Evolutionary conservation across 768 basidiomycete species (phyloP).

Genomic region (Clavaria fumosa): DNA sequence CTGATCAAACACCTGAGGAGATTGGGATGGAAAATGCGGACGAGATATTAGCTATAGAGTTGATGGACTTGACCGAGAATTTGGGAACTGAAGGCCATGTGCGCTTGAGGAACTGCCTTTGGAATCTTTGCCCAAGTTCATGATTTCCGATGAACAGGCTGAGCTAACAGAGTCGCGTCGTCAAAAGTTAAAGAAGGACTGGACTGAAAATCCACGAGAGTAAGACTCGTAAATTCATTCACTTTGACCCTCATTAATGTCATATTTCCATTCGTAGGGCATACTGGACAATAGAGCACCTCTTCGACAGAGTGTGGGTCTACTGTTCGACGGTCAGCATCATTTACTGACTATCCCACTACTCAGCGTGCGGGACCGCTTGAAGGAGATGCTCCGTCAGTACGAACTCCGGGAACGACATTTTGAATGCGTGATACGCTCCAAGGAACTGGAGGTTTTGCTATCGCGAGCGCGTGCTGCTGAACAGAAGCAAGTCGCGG

Average conservation of each 20-base stretch:
- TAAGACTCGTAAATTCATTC: conserved; percentile 20
- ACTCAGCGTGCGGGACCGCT: conserved; percentile 61
- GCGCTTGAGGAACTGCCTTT: no score
- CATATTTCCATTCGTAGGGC: conserved; percentile 45
- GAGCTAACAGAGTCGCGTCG: conserved; percentile 47
- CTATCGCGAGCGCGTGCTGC: conserved; percentile 78
- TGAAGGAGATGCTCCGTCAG: conserved; percentile 76
- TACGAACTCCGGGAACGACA: conserved; percentile 85
- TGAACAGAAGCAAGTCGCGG: conserved; percentile 72
- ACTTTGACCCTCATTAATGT: conserved; percentile 5
- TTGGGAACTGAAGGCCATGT: no score
- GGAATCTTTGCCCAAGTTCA: no score
- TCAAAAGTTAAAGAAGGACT: conserved; percentile 66
- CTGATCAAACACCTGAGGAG: conserved; percentile 76
- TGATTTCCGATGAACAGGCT: no score
- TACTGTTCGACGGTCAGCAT: conserved; percentile 4
- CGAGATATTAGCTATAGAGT: conserved; percentile 77
- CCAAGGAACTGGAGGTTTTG: conserved; percentile 81
- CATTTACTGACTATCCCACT: conserved; percentile 5
- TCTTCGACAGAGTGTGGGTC: conserved; percentile 74
- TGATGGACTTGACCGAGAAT: conserved; percentile 87
- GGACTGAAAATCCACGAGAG: conserved; percentile 66
- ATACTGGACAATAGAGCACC: conserved; percentile 58
- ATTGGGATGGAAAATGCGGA: conserved; percentile 79
- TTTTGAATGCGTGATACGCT: conserved; percentile 84